phyloP scores from a whole-genome alignment of 805 yeast species.

The Yarrowia osloensis region DNA sequence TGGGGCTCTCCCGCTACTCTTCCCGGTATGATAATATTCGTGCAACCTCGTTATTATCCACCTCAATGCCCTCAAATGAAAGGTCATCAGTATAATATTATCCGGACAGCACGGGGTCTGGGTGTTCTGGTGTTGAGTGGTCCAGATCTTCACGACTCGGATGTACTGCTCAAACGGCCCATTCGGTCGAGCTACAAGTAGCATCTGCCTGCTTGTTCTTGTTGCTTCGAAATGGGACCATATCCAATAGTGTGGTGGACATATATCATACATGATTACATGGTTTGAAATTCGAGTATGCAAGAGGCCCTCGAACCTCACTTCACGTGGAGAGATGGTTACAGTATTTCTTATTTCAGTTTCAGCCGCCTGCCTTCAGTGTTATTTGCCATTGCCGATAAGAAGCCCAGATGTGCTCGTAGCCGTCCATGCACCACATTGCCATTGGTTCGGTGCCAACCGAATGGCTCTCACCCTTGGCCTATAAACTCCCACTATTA shows the following conservation, averaged over 20 bases:
- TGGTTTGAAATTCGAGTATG: slow-evolving; percentile 1
- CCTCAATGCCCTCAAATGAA: too few relatives aligned
- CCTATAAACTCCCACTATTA: not conserved
- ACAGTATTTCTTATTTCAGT: not conserved
- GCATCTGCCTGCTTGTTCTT: not conserved
- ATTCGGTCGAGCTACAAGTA: not conserved
- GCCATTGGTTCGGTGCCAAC: too few relatives aligned
- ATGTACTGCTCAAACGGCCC: not conserved
- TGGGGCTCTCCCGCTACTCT: not conserved
- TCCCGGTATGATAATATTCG: not conserved
- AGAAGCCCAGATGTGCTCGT: too few relatives aligned
- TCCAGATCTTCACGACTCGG: not conserved
- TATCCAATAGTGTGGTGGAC: slow-evolving; percentile 7
- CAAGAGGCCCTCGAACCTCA: not conserved
- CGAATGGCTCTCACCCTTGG: not conserved
- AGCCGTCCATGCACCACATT: too few relatives aligned
- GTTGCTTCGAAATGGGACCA: not conserved
- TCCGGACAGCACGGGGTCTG: too few relatives aligned
- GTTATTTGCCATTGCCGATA: too few relatives aligned
- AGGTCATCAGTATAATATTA: too few relatives aligned
- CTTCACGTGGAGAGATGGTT: not conserved
- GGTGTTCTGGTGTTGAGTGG: too few relatives aligned
- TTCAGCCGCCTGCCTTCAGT: not conserved
- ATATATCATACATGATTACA: slow-evolving; percentile 5
- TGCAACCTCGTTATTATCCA: not conserved